These are phyloP conservation scores for Solanum tarijense DNA, from an alignment of 257 asterid species.

Conservation along the genomic window DNA sequence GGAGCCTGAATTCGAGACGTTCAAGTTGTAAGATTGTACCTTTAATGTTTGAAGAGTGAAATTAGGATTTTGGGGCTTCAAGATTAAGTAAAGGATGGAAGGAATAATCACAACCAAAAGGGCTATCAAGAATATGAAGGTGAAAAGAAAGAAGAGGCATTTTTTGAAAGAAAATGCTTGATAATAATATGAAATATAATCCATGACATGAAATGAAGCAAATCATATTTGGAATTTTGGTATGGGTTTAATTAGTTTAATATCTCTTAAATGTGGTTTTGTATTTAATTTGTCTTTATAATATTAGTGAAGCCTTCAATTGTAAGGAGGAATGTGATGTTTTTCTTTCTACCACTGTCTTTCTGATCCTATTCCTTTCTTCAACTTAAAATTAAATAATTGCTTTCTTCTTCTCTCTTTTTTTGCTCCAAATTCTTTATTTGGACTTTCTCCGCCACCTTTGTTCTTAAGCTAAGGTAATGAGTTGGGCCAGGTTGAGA, in stretches of 20 bases:
- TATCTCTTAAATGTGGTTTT: background rate
- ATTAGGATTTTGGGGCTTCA: slow-evolving; percentile 48
- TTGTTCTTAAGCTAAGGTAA: background rate
- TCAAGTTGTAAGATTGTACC: slow-evolving; percentile 39
- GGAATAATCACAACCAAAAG: slow-evolving; percentile 20
- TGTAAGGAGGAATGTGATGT: slow-evolving; percentile 33
- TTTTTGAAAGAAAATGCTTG: slow-evolving; percentile 19
- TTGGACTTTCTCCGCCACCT: background rate
- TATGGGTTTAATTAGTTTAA: slow-evolving; percentile 6
- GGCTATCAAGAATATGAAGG: slow-evolving; percentile 17
- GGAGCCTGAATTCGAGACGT: slow-evolving; percentile 3
- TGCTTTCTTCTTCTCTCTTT: background rate
- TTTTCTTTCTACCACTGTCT: slow-evolving; percentile 14
- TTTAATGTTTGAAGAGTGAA: slow-evolving; percentile 36
- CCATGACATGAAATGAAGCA: slow-evolving; percentile 6
- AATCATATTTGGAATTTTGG: slow-evolving; percentile 1
- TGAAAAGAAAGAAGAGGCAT: slow-evolving; percentile 21
- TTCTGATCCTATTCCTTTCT: slow-evolving; percentile 43
- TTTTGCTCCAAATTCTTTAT: background rate
- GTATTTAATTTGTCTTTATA: background rate
- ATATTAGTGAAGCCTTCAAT: background rate
- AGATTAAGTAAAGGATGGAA: slow-evolving; percentile 11
- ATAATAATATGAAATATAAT: background rate
- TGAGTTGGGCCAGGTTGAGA: background rate
- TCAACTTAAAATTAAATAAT: slow-evolving; percentile 2